Evolutionary conservation across 257 asterid species (phyloP).

Genomic region (Solanum virginianum): DNA sequence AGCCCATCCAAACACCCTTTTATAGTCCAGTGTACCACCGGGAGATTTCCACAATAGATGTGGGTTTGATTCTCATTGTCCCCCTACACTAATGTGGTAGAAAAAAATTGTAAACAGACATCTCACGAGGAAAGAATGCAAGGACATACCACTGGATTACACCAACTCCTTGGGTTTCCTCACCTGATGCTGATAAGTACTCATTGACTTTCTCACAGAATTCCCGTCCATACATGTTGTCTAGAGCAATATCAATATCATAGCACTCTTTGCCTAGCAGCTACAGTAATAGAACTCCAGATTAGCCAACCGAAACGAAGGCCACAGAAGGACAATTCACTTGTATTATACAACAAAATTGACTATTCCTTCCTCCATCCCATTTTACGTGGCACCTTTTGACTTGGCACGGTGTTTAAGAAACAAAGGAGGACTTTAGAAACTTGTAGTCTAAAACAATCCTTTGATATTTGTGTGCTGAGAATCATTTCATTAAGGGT

Average conservation of each 20-base stretch:
- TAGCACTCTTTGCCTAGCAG: slow-evolving; percentile 75
- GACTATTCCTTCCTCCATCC: background rate
- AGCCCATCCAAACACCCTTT: too few species aligned
- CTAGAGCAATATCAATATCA: slow-evolving; percentile 88
- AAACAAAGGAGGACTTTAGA: too few species aligned
- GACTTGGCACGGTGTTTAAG: too few species aligned
- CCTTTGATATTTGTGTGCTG: too few species aligned
- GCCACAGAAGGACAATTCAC: background rate
- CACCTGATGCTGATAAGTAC: slow-evolving; percentile 47
- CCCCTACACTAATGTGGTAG: background rate
- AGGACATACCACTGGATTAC: slow-evolving; percentile 51
- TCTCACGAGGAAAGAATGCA: background rate
- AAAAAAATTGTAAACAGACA: background rate
- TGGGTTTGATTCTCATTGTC: background rate
- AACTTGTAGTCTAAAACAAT: too few species aligned
- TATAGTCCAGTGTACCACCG: background rate
- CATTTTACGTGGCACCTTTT: too few species aligned
- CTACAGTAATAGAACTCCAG: slow-evolving; percentile 24
- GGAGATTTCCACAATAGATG: background rate
- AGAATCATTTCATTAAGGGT: too few species aligned
- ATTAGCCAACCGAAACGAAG: background rate
- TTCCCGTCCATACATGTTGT: slow-evolving; percentile 74
- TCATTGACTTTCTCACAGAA: slow-evolving; percentile 85
- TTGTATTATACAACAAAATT: background rate
- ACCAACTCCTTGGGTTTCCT: slow-evolving; percentile 49